Evolutionary conservation across 495 filamentous ascomycete species (phyloP), one percentile per base, ranked within the genome.

Genomic region (Penicillium lividum): DNA sequence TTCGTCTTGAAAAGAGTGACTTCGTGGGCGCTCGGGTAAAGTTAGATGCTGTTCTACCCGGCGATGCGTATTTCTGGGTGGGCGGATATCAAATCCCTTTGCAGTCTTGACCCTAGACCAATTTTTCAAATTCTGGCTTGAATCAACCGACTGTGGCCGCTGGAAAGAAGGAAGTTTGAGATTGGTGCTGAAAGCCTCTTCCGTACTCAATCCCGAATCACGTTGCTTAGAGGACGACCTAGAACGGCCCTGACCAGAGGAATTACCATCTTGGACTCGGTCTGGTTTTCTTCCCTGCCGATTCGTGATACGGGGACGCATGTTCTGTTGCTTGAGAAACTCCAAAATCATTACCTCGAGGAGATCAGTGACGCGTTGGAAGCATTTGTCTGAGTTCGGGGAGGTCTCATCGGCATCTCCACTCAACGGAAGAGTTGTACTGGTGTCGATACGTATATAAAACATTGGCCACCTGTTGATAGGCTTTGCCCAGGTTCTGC

Each of bases 391-490:
- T 40, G 73, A 74, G 42, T 79, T 73, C 5, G 78, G 68, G 29
- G 69, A 53, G 0, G 60, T 22, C 13, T 68, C 69, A 29, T 74
- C 57, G 11, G 30, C 30, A 44, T 67, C 58, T 13, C 68, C 57
- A 34, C 55, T 44, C 9, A 65, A 52, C 3, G 30, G 51, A 7
- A 53, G 51, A 42, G 59, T 25, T 43, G 46, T 43, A 3, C 34
- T 60, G 0, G 67, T 60, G 9, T 79, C 74, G n/a, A 98, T 84
- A 7, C 84, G 85, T 34, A 98, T 77, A 65, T 87, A 88, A 63
- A 97, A 98, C 89, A 94, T 95, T 2, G 93, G 92, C 89, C 89
- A 96, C 59, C 86, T 81, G 68, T 96, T 92, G 31, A 90, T 75
- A 0, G 84, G 82, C 67, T 90, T 93, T 18, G 77, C 78, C 15